Conservation (phyloP, 2,329 filamentous ascomycete species). For the Achaetomium macrosporum region DNA sequence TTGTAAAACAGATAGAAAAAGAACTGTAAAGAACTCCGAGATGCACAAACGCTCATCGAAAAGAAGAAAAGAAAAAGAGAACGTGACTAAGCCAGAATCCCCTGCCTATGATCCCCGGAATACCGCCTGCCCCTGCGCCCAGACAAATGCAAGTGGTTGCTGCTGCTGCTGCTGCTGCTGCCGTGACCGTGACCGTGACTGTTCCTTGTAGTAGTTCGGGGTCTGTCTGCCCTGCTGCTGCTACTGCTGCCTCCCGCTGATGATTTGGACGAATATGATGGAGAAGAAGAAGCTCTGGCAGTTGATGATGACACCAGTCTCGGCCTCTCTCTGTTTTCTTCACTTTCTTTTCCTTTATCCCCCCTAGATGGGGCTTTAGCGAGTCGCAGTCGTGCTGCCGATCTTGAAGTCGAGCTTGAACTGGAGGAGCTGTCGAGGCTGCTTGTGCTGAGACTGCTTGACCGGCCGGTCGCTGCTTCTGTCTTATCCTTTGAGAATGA, state of each 20-base stretch:
- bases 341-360: not conserved
- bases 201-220: not conserved
- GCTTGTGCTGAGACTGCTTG: constrained; percentile 2
- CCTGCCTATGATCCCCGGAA: constrained; percentile 15
- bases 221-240: not conserved
- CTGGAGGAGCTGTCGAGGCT: not conserved
- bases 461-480: not conserved
- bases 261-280: not conserved
- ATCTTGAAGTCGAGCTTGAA: not conserved
- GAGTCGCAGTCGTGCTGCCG: not conserved
- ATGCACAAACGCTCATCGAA: not conserved
- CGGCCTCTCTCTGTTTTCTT: not conserved
- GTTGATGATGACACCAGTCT: not conserved
- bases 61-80: not conserved
- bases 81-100: constrained; percentile 11
- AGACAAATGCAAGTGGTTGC: constrained; percentile 18
- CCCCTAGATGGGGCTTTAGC: not conserved
- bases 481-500: not conserved
- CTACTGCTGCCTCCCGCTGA: not conserved
- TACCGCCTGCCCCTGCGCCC: constrained; percentile 12
- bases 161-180: not conserved
- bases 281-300: not conserved
- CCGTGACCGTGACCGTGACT: not conserved
- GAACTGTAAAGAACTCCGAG: not conserved
- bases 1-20: not conserved